Conservation (phyloP, 129 eudicot genomes). For the Escallonia rubra region DNA sequence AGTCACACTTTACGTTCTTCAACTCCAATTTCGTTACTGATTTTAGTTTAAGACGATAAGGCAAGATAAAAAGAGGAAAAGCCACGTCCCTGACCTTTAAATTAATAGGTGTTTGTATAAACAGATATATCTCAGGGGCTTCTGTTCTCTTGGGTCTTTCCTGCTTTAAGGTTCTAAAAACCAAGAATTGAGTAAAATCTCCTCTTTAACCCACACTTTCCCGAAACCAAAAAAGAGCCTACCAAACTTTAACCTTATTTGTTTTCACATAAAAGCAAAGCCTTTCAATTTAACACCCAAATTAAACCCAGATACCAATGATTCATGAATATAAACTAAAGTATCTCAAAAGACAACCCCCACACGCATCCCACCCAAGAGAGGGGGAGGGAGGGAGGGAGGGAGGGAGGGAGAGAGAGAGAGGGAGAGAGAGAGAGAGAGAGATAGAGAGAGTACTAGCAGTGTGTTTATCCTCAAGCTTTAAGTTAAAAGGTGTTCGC, state of each 20-base stretch:
- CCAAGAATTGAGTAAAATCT: not conserved
- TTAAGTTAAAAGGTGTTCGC: no score
- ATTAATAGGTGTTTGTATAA: not conserved
- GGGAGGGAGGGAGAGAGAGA: not conserved
- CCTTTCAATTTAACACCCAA: not conserved
- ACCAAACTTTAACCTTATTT: not conserved
- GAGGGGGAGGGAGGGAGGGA: not conserved
- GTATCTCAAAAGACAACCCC: not conserved
- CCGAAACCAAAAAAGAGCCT: not conserved
- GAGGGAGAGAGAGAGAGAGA: not conserved
- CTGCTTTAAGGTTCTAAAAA: not conserved
- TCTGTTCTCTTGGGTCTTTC: not conserved
- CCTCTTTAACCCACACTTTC: not conserved
- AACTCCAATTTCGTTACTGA: no score
- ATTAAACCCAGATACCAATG: not conserved
- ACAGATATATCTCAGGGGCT: not conserved
- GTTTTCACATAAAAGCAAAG: no score
- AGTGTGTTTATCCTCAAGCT: slow-evolving; percentile 75
- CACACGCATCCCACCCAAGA: not conserved
- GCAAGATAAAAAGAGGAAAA: not conserved
- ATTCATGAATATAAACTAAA: no score
- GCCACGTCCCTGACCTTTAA: not conserved
- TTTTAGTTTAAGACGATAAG: no score
- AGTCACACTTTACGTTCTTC: no score
- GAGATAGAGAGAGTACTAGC: slow-evolving; percentile 35